Evolutionary conservation across 176 grass and related monocot genomes (phyloP), one percentile per base, ranked within the genome.

Genomic region (Puccinellia tenuiflora): DNA sequence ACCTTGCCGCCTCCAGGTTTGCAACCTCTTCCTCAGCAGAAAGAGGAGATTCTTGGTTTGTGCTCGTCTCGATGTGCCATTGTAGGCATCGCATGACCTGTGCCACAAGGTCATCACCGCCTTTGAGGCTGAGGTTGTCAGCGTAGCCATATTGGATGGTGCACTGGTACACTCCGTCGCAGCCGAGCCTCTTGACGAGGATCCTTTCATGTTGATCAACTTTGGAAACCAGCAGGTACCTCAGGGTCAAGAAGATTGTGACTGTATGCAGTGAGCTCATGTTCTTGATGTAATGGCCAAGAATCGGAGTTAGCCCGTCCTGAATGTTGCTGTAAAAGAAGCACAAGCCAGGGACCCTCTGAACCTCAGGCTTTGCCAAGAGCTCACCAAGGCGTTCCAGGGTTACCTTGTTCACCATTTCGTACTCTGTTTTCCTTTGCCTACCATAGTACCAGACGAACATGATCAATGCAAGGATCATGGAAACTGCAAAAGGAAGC

Each of bases 261-360:
- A 91, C 81, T 5, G 52, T 67, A 37, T 97, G 91, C 70, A 94
- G 72, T 29, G 91, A 94, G 50, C 78, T 73, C 94, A 88, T 92
- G 85, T 97, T 94, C 71, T 88, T 88, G 84, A 94, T 86, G 68
- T 94, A 97, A 38, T 91, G 94, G 37, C 91, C 57, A 12, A 97
- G 87, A 8, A 97, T 67, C 0, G 87, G 91, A 15, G 94, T 97
- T 45, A 92, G 68, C 65, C 87, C 94, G 12, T 94, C 89, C 45
- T 87, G 90, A 29, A 92, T 89, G 71, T 97, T 94, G 73, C 88
- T 97, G 81, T 94, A 94, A 85, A 97, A 94, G 88, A 97, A 89
- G 86, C 95, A 94, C 24, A 94, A 22, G 7, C 92, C 88, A 0
- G 92, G 90, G 43, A 92, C 88, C 53, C 92, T 79, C 64, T 90